Base-by-base conservation (phyloP, 2,329 filamentous ascomycete genomes). In the Verticillium klebahnii region DNA sequence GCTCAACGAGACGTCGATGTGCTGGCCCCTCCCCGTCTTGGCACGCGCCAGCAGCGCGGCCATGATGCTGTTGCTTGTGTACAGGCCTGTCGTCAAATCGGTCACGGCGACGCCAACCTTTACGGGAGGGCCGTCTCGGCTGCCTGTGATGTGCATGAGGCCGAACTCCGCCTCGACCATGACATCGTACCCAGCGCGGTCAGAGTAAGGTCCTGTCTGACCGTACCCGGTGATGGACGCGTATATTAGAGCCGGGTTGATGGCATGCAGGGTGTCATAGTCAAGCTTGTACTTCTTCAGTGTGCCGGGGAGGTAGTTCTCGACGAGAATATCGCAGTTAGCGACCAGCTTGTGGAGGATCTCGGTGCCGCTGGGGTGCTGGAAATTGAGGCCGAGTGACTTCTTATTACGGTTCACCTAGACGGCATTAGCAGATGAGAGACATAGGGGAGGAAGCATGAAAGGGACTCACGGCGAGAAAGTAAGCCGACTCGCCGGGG, bases 161-260 rank as follows among this genome's bases (percentile, higher is more conserved):
- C 95, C 95, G 78, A 99, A 93, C 74, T 98, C 95, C 63, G 95
- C 95, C 79, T 99, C 95, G 12, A 99, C 94, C 94, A 99, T 99
- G 68, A 99, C 95, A 76, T 99, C 95, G 81, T 99, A 99, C 5
- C 95, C 95, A 3, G 95, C 93, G 15, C 95, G 85, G 66, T 88
- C 85, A 6, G 89, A 87, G 75, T 96, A 97, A 0, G 95, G 95
- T 0, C 95, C 95, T 1, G 91, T 97, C 73, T 99, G 95, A 2
- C 95, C 95, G 72, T 98, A 99, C 1, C 95, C 95, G 0, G 95
- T 99, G 69, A 99, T 96, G 68, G 92, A 97, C 15, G 94, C 93
- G 72, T 99, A 99, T 67, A 99, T 91, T 56, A 99, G 82, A 6
- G 82, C 79, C 0, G 94, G 93, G 71, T 98, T 98, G 73, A 97